These are phyloP conservation scores for Cephaloascus fragrans DNA, from an alignment of 805 yeast genomes.

Conservation along the genomic window DNA sequence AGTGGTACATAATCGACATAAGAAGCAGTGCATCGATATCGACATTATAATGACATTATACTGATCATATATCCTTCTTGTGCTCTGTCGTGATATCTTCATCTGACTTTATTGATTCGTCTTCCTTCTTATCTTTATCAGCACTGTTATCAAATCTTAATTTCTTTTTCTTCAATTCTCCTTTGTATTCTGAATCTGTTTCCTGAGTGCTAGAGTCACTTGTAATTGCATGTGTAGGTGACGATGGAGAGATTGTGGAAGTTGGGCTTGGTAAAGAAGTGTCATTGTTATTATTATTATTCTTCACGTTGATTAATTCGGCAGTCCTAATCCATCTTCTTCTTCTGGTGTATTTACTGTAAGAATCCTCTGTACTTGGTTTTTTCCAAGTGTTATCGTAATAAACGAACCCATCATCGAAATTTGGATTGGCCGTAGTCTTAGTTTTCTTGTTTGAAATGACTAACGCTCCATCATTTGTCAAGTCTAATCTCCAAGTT, in stretches of 20 bases:
- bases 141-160: not conserved
- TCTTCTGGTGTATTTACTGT: constrained; percentile 84
- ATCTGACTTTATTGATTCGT: too few relatives aligned
- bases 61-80: too few relatives aligned
- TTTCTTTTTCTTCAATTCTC: not conserved
- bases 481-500: constrained; percentile 83
- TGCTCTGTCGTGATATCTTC: too few relatives aligned
- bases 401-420: constrained; percentile 81
- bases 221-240: too few relatives aligned
- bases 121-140: too few relatives aligned
- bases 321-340: constrained; percentile 97
- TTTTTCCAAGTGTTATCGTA: constrained; percentile 92
- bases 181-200: too few relatives aligned
- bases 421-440: constrained; percentile 59
- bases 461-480: constrained; percentile 80
- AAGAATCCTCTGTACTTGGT: constrained; percentile 81
- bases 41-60: too few relatives aligned
- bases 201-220: too few relatives aligned
- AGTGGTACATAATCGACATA: too few relatives aligned
- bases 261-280: not conserved
- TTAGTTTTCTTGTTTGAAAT: constrained; percentile 50
- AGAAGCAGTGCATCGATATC: too few relatives aligned
- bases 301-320: constrained; percentile 47
- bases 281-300: too few relatives aligned
- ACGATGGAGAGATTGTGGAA: too few relatives aligned